Evolutionary conservation across 805 yeast genomes (phyloP).

Genomic region (Lipomyces yamadae): DNA sequence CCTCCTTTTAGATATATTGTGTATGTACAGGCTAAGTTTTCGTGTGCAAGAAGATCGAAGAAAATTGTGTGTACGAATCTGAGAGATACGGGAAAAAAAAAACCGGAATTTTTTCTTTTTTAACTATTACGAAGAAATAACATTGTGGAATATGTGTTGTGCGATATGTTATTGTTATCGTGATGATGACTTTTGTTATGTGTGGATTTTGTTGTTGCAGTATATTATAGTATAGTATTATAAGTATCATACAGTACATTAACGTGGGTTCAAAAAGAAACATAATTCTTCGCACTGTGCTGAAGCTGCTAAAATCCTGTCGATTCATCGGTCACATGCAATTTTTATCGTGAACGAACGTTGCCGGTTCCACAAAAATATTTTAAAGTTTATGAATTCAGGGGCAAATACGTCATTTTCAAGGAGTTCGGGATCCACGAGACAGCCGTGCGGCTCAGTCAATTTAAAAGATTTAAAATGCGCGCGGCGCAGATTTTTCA

Average conservation of each 20-base stretch:
- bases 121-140: not conserved
- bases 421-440: not conserved
- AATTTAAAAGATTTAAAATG: not conserved
- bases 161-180: not conserved
- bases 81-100: not conserved
- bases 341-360: not conserved
- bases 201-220: not conserved
- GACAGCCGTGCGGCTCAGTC: not conserved
- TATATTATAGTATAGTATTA: not conserved
- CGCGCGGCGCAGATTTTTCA: not conserved
- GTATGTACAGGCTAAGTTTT: not conserved
- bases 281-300: too few relatives aligned
- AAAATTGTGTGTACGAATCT: not conserved
- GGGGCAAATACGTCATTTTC: not conserved
- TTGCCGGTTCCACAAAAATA: not conserved
- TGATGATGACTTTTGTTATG: not conserved
- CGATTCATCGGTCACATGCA: too few relatives aligned
- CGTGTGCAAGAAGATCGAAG: not conserved
- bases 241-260: not conserved
- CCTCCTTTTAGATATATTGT: not conserved
- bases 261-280: not conserved
- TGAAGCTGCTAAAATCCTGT: too few relatives aligned
- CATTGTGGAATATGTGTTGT: not conserved
- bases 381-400: constrained; percentile 1
- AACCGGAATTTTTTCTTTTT: not conserved